Evolutionary conservation across 331 rosid species (phyloP).

Genomic region (Pyrus hybrid): DNA sequence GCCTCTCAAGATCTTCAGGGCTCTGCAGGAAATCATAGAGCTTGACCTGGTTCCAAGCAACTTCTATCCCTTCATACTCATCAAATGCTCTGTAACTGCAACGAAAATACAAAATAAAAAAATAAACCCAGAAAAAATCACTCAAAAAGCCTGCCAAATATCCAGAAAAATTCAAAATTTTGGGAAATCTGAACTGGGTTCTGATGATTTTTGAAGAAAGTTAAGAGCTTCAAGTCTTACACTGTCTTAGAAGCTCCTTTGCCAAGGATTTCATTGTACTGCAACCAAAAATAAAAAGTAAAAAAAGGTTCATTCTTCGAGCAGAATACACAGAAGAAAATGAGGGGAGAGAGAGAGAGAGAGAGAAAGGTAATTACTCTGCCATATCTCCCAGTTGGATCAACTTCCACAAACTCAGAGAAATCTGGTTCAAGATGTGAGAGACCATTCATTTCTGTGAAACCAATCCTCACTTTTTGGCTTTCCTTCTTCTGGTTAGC

Average conservation of each 20-base stretch:
- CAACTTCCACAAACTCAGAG: slow-evolving; percentile 77
- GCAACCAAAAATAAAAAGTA: slow-evolving; percentile 11
- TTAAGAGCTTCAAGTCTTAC: slow-evolving; percentile 34
- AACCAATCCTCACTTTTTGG: neutral
- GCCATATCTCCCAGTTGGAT: slow-evolving; percentile 99
- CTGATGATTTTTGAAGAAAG: neutral
- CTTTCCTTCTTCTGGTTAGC: slow-evolving; percentile 7
- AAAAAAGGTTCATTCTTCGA: slow-evolving; percentile 15
- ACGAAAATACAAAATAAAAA: neutral
- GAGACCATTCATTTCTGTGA: slow-evolving; percentile 46
- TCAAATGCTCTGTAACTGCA: slow-evolving; percentile 93
- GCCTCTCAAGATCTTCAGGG: slow-evolving; percentile 96
- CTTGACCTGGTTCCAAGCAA: slow-evolving; percentile 98
- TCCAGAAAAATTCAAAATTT: slow-evolving; percentile 16
- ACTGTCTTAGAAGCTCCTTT: slow-evolving; percentile 96
- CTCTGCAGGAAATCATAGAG: slow-evolving; percentile 85
- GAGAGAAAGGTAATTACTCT: slow-evolving; percentile 42
- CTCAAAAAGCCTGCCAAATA: neutral
- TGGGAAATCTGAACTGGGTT: slow-evolving; percentile 24
- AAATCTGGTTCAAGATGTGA: slow-evolving; percentile 44
- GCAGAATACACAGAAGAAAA: neutral
- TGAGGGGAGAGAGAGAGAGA: neutral
- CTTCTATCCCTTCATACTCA: slow-evolving; percentile 96
- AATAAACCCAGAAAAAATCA: neutral
- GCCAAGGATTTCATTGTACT: slow-evolving; percentile 83